Conservation (phyloP, 176 grass and related monocot species). For the Eragrostis nindensis region DNA sequence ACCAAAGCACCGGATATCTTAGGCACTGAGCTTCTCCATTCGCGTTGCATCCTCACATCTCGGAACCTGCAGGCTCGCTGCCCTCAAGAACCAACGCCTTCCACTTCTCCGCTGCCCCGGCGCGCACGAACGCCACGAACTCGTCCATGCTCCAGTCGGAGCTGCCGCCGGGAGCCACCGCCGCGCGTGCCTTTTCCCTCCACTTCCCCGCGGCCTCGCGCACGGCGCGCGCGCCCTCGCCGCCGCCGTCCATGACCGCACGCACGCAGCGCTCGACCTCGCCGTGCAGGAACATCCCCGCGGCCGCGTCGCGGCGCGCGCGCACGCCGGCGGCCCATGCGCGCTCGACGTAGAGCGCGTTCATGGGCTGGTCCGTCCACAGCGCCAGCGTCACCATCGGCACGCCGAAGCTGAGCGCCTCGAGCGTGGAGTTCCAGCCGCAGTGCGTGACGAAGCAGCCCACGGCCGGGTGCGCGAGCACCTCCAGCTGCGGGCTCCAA, state of each 20-base stretch:
- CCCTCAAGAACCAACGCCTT: conserved; percentile 5
- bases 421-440: conserved; percentile 72
- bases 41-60: neutral
- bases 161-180: neutral
- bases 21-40: neutral
- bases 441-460: conserved; percentile 78
- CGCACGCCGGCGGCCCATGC: conserved; percentile 41
- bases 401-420: conserved; percentile 61
- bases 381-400: conserved; percentile 50
- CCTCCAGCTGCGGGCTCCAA: conserved; percentile 69
- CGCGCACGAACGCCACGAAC: conserved; percentile 31
- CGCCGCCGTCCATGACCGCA: conserved; percentile 12
- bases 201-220: neutral
- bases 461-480: conserved; percentile 60
- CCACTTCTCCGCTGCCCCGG: neutral
- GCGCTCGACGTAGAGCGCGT: conserved; percentile 43
- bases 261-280: conserved; percentile 40
- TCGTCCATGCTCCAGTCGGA: conserved; percentile 27
- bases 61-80: neutral
- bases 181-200: conserved; percentile 1
- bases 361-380: conserved; percentile 60
- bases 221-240: neutral
- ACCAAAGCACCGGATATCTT: neutral
- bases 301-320: neutral
- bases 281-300: neutral